Evolutionary conservation across 2,329 filamentous ascomycete genomes (phyloP), one percentile per base, ranked within the genome.

Genomic region (Exophiala spinifera): DNA sequence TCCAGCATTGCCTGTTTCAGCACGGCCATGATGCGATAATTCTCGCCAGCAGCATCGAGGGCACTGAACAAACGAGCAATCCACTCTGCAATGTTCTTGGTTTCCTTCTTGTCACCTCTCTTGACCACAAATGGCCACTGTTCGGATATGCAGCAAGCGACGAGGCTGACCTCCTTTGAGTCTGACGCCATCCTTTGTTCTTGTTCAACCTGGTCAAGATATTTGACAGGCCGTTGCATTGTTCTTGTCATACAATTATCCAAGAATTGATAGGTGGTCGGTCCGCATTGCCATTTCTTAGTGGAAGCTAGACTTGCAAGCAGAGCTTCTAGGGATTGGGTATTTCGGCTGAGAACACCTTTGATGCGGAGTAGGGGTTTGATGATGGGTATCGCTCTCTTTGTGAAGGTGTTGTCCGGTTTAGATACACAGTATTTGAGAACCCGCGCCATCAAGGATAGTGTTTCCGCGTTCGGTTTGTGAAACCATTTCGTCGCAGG

Each of bases 401-500:
- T 52, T 5, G 44, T 42, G 20, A 53, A 39, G 10, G 19, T 10
- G 13, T 15, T 28, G 11, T 28, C 45, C 11, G 46, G 36, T 13
- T 23, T 23, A 17, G 72, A 63, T 13, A 72, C 68, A 57, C 46
- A 74, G 56, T 34, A 75, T 69, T 3, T 70, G 72, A 14, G 68
- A 70, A 60, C 73, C 71, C 17, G 72, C 68, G 40, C 72, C 71
- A 51, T 69, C 69, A 60, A 74, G 70, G 61, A 78, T 69, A 11
- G 69, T 23, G 34, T 23, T 23, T 53, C 58, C 70, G 62, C 67
- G 73, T 78, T 81, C 57, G 79, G 76, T 65, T 88, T 91, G 59
- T 87, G 80, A 75, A 94, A 96, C 92, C 92, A 97, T 59, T 87
- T 84, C 85, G 96, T 94, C 4, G 86, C 85, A 0, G 88, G 84